Evolutionary conservation across 2,329 filamentous ascomycete genomes (phyloP).

Genomic region (Aspergillus tanneri): DNA sequence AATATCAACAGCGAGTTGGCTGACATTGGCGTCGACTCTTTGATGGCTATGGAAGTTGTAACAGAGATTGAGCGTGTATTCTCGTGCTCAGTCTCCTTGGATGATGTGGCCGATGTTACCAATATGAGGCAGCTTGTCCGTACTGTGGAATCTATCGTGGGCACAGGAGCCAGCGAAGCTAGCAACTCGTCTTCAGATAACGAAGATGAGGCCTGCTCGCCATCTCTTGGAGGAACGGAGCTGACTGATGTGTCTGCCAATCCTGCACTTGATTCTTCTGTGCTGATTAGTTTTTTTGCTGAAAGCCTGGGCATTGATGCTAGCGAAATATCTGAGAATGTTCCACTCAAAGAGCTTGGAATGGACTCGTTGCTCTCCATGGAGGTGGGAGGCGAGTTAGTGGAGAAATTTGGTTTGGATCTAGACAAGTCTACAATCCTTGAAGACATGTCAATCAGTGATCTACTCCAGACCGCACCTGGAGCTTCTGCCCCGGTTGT

Average conservation of each 20-base stretch:
- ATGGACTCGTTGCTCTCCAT: constrained; percentile 53
- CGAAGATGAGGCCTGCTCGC: too few species aligned
- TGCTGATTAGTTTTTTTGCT: too few species aligned
- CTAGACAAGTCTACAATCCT: constrained; percentile 29
- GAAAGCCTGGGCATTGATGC: too few species aligned
- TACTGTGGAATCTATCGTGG: not conserved
- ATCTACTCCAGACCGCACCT: too few species aligned
- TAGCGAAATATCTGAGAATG: too few species aligned
- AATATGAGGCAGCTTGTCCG: not conserved
- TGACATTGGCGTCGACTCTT: constrained; percentile 27
- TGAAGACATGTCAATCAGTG: constrained; percentile 21
- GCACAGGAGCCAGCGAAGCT: not conserved
- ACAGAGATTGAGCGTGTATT: constrained; percentile 7
- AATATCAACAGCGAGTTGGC: constrained; percentile 36
- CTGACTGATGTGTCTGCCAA: too few species aligned
- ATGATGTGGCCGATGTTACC: not conserved
- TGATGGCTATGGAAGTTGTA: constrained; percentile 15
- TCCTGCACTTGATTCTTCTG: too few species aligned
- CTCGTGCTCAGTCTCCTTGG: not conserved
- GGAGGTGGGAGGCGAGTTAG: constrained; percentile 47
- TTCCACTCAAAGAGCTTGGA: constrained; percentile 45
- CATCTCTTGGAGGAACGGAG: too few species aligned
- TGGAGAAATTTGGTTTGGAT: constrained; percentile 36
- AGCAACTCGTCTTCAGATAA: too few species aligned
- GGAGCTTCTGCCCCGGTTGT: too few species aligned